phyloP scores from a whole-genome alignment of 2,329 filamentous ascomycete species.

The Drechslerella dactyloides region DNA sequence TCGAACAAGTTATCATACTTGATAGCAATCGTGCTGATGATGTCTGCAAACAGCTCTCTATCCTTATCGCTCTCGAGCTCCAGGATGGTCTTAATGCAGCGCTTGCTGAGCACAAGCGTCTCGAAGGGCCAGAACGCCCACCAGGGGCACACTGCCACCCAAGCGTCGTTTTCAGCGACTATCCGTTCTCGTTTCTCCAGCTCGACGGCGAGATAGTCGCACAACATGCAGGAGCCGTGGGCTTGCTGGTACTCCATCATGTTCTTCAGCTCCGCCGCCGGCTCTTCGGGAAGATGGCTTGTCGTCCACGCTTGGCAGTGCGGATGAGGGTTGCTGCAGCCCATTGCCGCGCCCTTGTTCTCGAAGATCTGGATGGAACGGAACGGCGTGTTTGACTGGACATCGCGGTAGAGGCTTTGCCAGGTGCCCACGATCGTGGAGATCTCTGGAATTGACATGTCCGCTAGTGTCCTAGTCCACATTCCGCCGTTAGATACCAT shows the following conservation, averaged over 20 bases:
- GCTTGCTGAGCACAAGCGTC: conserved; percentile 83
- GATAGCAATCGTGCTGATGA: conserved; percentile 83
- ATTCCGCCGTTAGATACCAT: neutral
- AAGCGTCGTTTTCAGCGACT: conserved; percentile 84
- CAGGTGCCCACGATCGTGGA: conserved; percentile 84
- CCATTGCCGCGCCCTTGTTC: conserved; percentile 98
- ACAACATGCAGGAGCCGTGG: conserved; percentile 75
- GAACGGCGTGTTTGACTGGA: conserved; percentile 77
- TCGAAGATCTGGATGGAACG: conserved; percentile 99
- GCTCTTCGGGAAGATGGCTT: conserved; percentile 87
- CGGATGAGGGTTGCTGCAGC: conserved; percentile 96
- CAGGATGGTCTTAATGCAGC: conserved; percentile 81
- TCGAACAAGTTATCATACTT: conserved; percentile 97
- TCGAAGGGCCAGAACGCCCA: conserved; percentile 99
- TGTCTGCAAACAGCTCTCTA: conserved; percentile 76
- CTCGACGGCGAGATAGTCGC: conserved; percentile 86
- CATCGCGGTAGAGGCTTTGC: conserved; percentile 83
- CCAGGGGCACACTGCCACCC: conserved; percentile 91
- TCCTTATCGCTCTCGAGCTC: conserved; percentile 74
- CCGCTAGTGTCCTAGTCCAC: conserved; percentile 73
- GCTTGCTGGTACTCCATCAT: conserved; percentile 77
- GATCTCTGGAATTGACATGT: conserved; percentile 79
- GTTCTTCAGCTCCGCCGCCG: conserved; percentile 76
- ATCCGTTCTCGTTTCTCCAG: conserved; percentile 80
- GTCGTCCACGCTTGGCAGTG: conserved; percentile 98